Base-by-base conservation (phyloP, 2,329 filamentous ascomycete species). In the Claviceps quebecensis region DNA sequence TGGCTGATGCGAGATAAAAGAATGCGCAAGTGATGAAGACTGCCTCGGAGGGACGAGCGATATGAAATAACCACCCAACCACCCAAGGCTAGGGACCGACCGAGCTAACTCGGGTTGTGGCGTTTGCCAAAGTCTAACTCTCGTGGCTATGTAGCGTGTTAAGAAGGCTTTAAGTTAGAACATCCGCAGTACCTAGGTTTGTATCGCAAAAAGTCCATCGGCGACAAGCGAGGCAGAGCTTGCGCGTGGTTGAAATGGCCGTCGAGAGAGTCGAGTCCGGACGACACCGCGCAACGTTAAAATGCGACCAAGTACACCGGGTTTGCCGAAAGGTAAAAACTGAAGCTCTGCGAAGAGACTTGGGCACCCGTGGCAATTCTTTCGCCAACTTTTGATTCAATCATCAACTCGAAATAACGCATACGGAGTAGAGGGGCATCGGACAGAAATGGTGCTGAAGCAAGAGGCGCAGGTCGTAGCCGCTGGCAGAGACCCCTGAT, bases 371-470 rank as follows among this genome's bases (percentile, higher is more conserved):
- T 11, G 23, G 22, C 23, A n/a, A 26, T 45, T 13, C 16, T 29
- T 7, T 34, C 6, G 16, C 16, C 34, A 9, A n/a, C 16, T 34
- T 36, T 11, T 26, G 5, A 5, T 17, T 29, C 8, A 45, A 14
- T 17, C 26, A 4, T 45, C 26, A 26, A 4, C 44, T 80, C 57
- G 19, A 40, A 29, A 41, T 11, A 22, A 45, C 3, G 16, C 43
- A 29, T 45, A n/a, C n/a, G n/a, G n/a, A n/a, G n/a, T n/a, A 6
- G 7, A 45, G 11, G 14, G 44, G n/a, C 26, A 16, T 45, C 44
- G 22, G 7, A 26, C 4, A 2, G 26, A 45, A 22, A 13, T 22
- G 17, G 40, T 43, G 40, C 40, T 34, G 26, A n/a, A 26, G 26
- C 40, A 13, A 43, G 40, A 22, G 39, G 40, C 14, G 11, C 17